Evolutionary conservation across 805 yeast species (phyloP).

Genomic region (Nematodospora valgi): DNA sequence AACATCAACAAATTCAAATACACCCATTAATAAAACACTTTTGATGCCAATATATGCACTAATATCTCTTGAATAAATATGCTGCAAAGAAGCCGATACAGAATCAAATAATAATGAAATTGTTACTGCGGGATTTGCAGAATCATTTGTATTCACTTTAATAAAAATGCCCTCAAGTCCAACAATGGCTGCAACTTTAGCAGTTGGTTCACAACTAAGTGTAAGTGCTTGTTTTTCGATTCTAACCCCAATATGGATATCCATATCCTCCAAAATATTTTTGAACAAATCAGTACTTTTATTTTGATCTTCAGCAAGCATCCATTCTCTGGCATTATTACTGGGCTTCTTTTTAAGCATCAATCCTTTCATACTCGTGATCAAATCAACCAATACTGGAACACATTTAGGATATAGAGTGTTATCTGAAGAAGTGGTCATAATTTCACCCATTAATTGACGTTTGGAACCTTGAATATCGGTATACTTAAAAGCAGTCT

Average conservation of each 20-base stretch:
- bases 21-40: conserved; percentile 45
- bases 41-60: conserved; percentile 65
- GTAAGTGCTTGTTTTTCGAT: conserved; percentile 73
- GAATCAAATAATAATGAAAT: conserved; percentile 49
- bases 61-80: conserved; percentile 83
- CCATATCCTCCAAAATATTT: conserved; percentile 49
- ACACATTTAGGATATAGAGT: conserved; percentile 69
- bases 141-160: conserved; percentile 49
- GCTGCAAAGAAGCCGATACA: conserved; percentile 74
- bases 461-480: conserved; percentile 38
- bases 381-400: conserved; percentile 66
- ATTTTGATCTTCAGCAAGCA: conserved; percentile 32
- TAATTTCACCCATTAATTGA: conserved; percentile 47
- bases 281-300: conserved; percentile 14
- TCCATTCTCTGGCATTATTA: conserved; percentile 3
- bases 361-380: conserved; percentile 46
- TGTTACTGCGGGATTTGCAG: conserved; percentile 37
- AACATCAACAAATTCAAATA: conserved; percentile 41
- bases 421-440: conserved; percentile 70
- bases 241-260: conserved; percentile 57
- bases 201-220: conserved; percentile 89
- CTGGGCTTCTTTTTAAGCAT: conserved; percentile 28
- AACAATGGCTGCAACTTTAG: conserved; percentile 84
- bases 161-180: conserved; percentile 67
- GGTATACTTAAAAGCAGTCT: conserved; percentile 52